phyloP scores from a whole-genome alignment of 768 basidiomycete species.

The Boletus tylopilopsis region DNA sequence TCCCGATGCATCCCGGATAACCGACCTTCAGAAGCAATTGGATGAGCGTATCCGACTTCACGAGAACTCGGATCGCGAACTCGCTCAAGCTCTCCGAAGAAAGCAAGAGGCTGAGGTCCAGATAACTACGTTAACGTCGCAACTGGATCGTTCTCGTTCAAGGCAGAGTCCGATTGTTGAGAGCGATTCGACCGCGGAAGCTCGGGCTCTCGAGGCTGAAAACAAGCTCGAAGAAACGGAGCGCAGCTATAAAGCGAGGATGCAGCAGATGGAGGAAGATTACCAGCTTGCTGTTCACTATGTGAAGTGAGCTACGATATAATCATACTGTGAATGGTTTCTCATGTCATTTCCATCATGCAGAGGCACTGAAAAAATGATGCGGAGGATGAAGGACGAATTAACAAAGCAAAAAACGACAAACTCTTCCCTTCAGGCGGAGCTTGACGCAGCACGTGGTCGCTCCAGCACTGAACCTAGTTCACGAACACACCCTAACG shows the following conservation, averaged over 20 bases:
- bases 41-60: slow-evolving; percentile 68
- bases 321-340: slow-evolving; percentile 9
- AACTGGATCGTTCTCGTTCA: slow-evolving; percentile 64
- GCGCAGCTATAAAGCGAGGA: slow-evolving; percentile 68
- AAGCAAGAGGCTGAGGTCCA: slow-evolving; percentile 76
- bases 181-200: slow-evolving; percentile 36
- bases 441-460: slow-evolving; percentile 69
- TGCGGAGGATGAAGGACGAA: slow-evolving; percentile 95
- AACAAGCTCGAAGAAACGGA: slow-evolving; percentile 77
- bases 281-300: slow-evolving; percentile 97
- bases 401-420: slow-evolving; percentile 84
- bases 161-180: slow-evolving; percentile 49
- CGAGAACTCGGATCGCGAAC: slow-evolving; percentile 73
- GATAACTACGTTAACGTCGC: slow-evolving; percentile 55
- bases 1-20: slow-evolving; percentile 42
- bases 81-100: slow-evolving; percentile 59
- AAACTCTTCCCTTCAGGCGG: slow-evolving; percentile 77
- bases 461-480: slow-evolving; percentile 52
- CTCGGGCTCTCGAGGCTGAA: slow-evolving; percentile 65
- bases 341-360: slow-evolving; percentile 15
- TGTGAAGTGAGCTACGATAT: slow-evolving; percentile 71
- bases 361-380: slow-evolving; percentile 97
- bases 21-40: slow-evolving; percentile 76
- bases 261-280: slow-evolving; percentile 90
- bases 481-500: slow-evolving; percentile 57